Percentiles rank a stretch among this genome's conserved stretches.
phyloP scores from a whole-genome alignment of 2,329 filamentous ascomycete genomes.

The Clonostachys byssicola region DNA sequence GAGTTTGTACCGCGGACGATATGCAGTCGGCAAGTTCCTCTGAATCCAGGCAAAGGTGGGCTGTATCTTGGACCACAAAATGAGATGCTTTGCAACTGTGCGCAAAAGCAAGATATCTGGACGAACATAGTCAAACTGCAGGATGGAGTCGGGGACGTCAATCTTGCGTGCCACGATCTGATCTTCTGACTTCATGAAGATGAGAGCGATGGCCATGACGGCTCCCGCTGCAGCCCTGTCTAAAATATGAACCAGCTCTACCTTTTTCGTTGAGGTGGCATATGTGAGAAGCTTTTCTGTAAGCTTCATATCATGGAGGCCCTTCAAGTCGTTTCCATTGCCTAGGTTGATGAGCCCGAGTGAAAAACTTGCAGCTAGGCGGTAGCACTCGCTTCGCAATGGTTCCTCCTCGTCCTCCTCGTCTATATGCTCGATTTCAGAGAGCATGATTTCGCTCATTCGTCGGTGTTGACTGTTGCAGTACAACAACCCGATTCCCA shows the following conservation, averaged over 20 bases:
- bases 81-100: conserved; percentile 84
- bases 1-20: conserved; percentile 59
- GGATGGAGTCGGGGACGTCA: conserved; percentile 82
- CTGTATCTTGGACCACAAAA: conserved; percentile 84
- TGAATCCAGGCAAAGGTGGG: conserved; percentile 73
- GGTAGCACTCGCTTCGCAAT: conserved; percentile 90
- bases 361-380: conserved; percentile 88
- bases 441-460: conserved; percentile 99
- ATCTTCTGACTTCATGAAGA: conserved; percentile 97
- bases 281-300: conserved; percentile 83
- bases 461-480: conserved; percentile 93
- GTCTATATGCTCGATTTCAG: conserved; percentile 87
- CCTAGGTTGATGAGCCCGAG: conserved; percentile 93
- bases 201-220: conserved; percentile 81
- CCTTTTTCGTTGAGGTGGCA: conserved; percentile 84
- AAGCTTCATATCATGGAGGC: conserved; percentile 89
- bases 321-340: conserved; percentile 82
- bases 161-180: conserved; percentile 83
- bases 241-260: conserved; percentile 86
- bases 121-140: conserved; percentile 93
- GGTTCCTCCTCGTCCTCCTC: conserved; percentile 77
- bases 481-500: conserved; percentile 94
- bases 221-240: conserved; percentile 93
- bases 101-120: conserved; percentile 89
- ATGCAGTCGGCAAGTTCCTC: conserved; percentile 66